Evolutionary conservation across 352 stramenopile species (phyloP).

Genomic region (Pythium graminicola): DNA sequence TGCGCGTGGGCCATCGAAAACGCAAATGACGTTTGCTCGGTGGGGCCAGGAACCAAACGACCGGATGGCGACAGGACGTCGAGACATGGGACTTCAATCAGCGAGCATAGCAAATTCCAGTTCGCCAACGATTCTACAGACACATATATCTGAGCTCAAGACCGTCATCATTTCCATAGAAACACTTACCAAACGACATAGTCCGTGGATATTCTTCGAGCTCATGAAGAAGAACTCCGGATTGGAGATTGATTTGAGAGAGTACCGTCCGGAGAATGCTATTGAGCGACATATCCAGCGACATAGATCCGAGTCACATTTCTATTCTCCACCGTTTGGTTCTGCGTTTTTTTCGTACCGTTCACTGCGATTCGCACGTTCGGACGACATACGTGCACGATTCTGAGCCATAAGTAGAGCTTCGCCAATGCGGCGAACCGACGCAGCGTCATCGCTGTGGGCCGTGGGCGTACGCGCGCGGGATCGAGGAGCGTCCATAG

Average conservation of each 20-base stretch:
- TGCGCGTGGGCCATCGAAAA: slow-evolving; percentile 14
- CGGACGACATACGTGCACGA: slow-evolving; percentile 45
- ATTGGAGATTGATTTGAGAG: slow-evolving; percentile 23
- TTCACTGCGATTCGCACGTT: slow-evolving; percentile 57
- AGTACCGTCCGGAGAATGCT: slow-evolving; percentile 20
- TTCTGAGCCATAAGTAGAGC: slow-evolving; percentile 67
- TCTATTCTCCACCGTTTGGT: slow-evolving; percentile 1
- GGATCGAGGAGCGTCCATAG: slow-evolving; percentile 1
- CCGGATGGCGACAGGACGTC: slow-evolving; percentile 1
- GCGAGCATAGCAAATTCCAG: slow-evolving; percentile 16
- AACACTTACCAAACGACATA: slow-evolving; percentile 12
- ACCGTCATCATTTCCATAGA: background rate
- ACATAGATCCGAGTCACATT: slow-evolving; percentile 2
- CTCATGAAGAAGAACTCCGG: slow-evolving; percentile 19
- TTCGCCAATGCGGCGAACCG: slow-evolving; percentile 58
- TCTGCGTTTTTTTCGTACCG: slow-evolving; percentile 26
- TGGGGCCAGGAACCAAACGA: background rate
- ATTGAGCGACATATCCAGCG: background rate
- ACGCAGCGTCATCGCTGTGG: slow-evolving; percentile 49
- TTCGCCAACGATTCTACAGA: slow-evolving; percentile 17
- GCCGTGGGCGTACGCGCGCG: slow-evolving; percentile 32
- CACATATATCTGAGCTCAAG: no score
- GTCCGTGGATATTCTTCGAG: slow-evolving; percentile 18
- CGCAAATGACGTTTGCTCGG: slow-evolving; percentile 9
- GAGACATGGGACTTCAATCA: background rate